phyloP scores from a whole-genome alignment of 139 green algal genomes.

The Closterium sp. region DNA sequence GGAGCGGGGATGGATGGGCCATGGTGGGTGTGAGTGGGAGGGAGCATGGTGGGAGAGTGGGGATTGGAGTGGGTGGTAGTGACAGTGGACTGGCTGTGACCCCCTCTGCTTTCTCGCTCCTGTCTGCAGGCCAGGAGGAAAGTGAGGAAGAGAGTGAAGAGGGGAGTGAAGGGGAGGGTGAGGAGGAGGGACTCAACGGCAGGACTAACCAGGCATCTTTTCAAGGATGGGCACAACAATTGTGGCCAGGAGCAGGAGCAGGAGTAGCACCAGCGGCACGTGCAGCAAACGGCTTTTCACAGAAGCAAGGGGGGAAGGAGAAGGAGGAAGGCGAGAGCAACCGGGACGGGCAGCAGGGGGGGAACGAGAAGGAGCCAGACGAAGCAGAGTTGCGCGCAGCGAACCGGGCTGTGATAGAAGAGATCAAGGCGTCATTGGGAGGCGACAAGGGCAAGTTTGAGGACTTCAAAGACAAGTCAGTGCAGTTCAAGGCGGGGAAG shows the following conservation, averaged over 20 bases:
- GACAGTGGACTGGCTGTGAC: neutral
- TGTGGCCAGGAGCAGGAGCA: neutral
- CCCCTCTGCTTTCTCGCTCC: neutral
- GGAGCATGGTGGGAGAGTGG: neutral
- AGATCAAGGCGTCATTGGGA: conserved; percentile 4
- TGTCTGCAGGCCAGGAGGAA: neutral
- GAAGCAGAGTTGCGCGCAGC: conserved; percentile 30
- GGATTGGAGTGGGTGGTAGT: neutral
- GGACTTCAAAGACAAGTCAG: conserved; percentile 42
- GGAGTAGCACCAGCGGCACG: neutral
- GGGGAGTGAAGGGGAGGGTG: neutral
- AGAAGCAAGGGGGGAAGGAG: neutral
- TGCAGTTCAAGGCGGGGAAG: conserved; percentile 16
- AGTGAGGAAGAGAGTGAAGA: neutral
- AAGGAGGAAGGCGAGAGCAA: neutral
- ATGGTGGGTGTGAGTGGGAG: neutral
- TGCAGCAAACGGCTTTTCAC: neutral
- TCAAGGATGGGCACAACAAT: neutral
- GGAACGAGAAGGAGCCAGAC: neutral
- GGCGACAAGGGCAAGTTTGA: conserved; percentile 40
- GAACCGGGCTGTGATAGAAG: conserved; percentile 39
- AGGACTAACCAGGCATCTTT: neutral
- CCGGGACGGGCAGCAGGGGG: neutral
- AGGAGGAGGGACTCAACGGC: neutral
- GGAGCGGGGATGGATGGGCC: neutral